Conservation (phyloP, 2,329 filamentous ascomycete species). For the Fusarium tuaranense region DNA sequence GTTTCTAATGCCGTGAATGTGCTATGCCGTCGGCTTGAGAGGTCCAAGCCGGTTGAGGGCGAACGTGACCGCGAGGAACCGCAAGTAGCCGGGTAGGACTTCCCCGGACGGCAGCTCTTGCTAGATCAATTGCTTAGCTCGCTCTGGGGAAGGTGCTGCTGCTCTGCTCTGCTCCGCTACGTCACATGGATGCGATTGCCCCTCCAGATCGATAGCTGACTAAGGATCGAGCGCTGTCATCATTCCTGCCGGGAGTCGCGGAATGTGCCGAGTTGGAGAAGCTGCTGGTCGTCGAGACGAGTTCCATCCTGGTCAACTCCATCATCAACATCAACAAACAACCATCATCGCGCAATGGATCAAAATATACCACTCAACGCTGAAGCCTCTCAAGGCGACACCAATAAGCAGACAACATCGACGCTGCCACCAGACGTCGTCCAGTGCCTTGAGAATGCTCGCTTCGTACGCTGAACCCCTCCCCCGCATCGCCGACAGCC, state of each 20-base stretch:
- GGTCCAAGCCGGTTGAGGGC: constrained; percentile 37
- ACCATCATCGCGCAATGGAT: constrained; percentile 56
- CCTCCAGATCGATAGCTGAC: constrained; percentile 14
- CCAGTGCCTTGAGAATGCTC: constrained; percentile 91
- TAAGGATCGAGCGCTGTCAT: constrained; percentile 25
- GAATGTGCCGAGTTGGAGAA: constrained; percentile 28
- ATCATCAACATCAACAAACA: constrained; percentile 20
- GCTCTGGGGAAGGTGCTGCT: constrained; percentile 21
- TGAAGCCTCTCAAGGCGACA: constrained; percentile 79
- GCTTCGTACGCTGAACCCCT: constrained; percentile 75
- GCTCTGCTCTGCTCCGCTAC: constrained; percentile 40
- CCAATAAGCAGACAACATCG: constrained; percentile 75
- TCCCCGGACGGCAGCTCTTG: constrained; percentile 39
- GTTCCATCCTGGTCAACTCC: constrained; percentile 19
- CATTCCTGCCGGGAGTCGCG: constrained; percentile 29
- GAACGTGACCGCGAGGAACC: constrained; percentile 48
- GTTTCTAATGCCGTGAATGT: constrained; percentile 42
- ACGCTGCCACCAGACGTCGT: constrained; percentile 86
- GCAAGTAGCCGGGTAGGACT: constrained; percentile 47
- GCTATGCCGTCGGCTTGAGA: constrained; percentile 43
- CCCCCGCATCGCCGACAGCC: constrained; percentile 27
- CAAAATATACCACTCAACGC: constrained; percentile 77
- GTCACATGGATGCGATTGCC: constrained; percentile 17
- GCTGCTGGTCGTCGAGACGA: not conserved
- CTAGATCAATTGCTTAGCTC: constrained; percentile 10